Evolutionary conservation across 257 asterid genomes (phyloP).

Genomic region (Solanum piurae): DNA sequence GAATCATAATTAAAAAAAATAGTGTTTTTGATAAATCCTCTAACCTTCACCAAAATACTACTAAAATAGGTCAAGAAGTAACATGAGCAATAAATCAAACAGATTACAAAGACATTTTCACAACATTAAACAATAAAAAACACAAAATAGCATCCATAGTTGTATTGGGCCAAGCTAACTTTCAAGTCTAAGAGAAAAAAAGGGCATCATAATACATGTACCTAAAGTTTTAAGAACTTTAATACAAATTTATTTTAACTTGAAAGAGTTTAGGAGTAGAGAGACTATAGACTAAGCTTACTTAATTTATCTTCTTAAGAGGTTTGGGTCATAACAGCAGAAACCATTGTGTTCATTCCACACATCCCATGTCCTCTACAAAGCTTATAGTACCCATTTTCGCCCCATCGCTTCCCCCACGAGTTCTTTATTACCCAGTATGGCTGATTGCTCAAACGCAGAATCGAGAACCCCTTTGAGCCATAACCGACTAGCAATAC

Average conservation of each 20-base stretch:
- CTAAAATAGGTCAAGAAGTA: background rate
- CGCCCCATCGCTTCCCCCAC: slow-evolving; percentile 85
- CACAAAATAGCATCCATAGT: background rate
- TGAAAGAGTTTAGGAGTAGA: background rate
- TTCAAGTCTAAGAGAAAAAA: background rate
- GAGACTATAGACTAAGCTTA: background rate
- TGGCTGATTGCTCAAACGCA: slow-evolving; percentile 55
- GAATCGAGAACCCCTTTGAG: slow-evolving; percentile 59
- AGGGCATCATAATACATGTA: background rate
- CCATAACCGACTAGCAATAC: slow-evolving; percentile 78
- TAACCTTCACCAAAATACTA: background rate
- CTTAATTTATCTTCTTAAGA: background rate
- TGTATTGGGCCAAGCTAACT: background rate
- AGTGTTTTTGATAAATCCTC: background rate
- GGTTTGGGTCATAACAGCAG: slow-evolving; percentile 46
- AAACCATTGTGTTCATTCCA: slow-evolving; percentile 74
- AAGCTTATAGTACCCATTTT: slow-evolving; percentile 48
- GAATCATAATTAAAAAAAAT: no score
- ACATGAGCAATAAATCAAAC: background rate
- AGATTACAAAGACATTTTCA: background rate
- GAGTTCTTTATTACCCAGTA: slow-evolving; percentile 87
- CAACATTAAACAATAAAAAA: background rate
- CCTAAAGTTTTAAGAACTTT: background rate
- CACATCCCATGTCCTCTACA: slow-evolving; percentile 80
- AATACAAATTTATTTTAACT: background rate